phyloP scores from a whole-genome alignment of 2,329 filamentous ascomycete species.

The Aspergillus carbonarius region DNA sequence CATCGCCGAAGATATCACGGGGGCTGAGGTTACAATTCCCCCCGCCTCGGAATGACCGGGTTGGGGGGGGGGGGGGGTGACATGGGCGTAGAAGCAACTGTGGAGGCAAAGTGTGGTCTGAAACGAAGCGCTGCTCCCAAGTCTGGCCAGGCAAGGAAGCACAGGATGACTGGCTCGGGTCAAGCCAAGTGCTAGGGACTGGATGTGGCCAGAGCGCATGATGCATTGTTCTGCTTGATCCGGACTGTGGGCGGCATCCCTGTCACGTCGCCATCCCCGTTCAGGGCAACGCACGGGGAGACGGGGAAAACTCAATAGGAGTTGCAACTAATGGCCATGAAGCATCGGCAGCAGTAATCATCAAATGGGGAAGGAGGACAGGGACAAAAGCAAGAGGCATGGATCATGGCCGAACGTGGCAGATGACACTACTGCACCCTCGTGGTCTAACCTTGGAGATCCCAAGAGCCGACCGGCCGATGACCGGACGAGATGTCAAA shows the following conservation, averaged over 20 bases:
- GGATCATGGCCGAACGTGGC: background rate
- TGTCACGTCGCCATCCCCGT: background rate
- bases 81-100: slow-evolving; percentile 1
- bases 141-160: background rate
- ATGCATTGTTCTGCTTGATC: background rate
- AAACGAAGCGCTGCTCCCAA: background rate
- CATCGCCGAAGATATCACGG: slow-evolving; percentile 6
- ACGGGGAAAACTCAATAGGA: background rate
- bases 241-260: background rate
- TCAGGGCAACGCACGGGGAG: background rate
- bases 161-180: background rate
- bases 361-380: background rate
- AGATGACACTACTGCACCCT: slow-evolving; percentile 2
- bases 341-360: background rate
- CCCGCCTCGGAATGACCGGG: slow-evolving; percentile 2
- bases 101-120: background rate
- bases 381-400: background rate
- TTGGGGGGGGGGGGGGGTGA: too few relatives aligned
- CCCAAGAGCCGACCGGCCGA: background rate
- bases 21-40: slow-evolving; percentile 13
- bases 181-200: background rate
- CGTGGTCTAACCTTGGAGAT: background rate
- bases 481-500: background rate
- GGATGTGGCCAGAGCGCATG: background rate
- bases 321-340: background rate